phyloP scores from a whole-genome alignment of 768 basidiomycete genomes.

The Sarcodon sp. region DNA sequence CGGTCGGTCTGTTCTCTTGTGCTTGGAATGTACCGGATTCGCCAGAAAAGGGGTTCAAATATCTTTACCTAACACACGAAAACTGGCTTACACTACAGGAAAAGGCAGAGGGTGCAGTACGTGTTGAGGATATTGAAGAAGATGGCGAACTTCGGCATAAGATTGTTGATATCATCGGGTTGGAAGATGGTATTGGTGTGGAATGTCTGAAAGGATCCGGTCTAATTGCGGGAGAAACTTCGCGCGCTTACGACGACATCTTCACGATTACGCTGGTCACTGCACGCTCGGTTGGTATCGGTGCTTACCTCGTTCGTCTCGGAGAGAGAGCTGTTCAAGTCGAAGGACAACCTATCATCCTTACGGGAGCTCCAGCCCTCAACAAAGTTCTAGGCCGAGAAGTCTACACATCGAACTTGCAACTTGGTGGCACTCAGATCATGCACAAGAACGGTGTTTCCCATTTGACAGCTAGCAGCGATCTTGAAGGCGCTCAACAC shows the following conservation, averaged over 20 bases:
- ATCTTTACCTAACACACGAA: constrained; percentile 90
- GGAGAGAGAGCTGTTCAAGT: constrained; percentile 98
- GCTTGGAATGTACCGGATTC: constrained; percentile 76
- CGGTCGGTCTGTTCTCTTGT: constrained; percentile 74
- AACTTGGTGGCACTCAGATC: constrained; percentile 99
- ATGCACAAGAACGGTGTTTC: constrained; percentile 99
- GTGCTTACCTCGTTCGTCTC: constrained; percentile 95
- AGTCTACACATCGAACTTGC: constrained; percentile 96
- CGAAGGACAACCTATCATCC: constrained; percentile 97
- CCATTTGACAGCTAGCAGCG: constrained; percentile 89
- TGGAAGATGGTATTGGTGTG: constrained; percentile 96
- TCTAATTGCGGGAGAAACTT: constrained; percentile 96
- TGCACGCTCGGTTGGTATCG: constrained; percentile 97
- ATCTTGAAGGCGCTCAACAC: constrained; percentile 88
- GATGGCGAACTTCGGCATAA: constrained; percentile 83
- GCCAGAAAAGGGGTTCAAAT: constrained; percentile 93
- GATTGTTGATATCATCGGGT: constrained; percentile 92
- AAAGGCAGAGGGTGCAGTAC: constrained; percentile 68
- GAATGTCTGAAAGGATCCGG: constrained; percentile 94
- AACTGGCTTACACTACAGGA: constrained; percentile 83
- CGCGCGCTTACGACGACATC: constrained; percentile 97
- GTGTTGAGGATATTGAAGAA: constrained; percentile 75
- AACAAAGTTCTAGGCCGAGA: constrained; percentile 99
- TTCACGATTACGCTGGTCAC: constrained; percentile 99
- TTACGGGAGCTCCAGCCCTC: constrained; percentile 91